Conservation (phyloP, 2,329 filamentous ascomycete species). For the Paecilomyces formosus region DNA sequence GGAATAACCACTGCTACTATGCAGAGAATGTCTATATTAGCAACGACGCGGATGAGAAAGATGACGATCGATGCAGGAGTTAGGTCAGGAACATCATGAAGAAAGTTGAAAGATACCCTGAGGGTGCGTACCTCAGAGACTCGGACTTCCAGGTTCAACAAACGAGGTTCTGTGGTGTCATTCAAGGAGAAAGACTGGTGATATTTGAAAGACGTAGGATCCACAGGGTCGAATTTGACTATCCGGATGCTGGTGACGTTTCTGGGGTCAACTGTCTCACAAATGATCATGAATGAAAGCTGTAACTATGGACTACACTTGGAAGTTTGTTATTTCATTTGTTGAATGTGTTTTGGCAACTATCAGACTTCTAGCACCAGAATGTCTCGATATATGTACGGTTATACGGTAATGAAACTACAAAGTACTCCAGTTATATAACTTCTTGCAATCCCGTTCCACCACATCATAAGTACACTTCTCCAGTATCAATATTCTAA, state of each 20-base stretch:
- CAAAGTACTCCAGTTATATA: too few species aligned
- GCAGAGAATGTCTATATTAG: slow-evolving; percentile 44
- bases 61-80: slow-evolving; percentile 3
- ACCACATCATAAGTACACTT: too few species aligned
- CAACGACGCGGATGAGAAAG: slow-evolving; percentile 33
- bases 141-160: slow-evolving; percentile 43
- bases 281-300: slow-evolving; percentile 32
- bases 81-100: slow-evolving; percentile 13
- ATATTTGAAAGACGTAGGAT: slow-evolving; percentile 1
- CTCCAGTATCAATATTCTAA: too few species aligned
- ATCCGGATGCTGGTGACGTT: slow-evolving; percentile 38
- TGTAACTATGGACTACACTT: neutral
- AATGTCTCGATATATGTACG: neutral
- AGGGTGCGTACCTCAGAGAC: slow-evolving; percentile 46
- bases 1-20: slow-evolving; percentile 40
- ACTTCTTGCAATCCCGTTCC: too few species aligned
- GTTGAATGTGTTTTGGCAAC: too few species aligned
- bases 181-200: slow-evolving; percentile 34
- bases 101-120: slow-evolving; percentile 29
- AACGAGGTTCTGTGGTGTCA: slow-evolving; percentile 42
- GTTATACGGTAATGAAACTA: too few species aligned
- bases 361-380: neutral
- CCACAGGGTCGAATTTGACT: slow-evolving; percentile 28
- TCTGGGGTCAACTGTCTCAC: slow-evolving; percentile 34
- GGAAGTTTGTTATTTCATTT: too few species aligned